Conservation (phyloP, 2,329 filamentous ascomycete species). For the Sclerotinia spermophila region DNA sequence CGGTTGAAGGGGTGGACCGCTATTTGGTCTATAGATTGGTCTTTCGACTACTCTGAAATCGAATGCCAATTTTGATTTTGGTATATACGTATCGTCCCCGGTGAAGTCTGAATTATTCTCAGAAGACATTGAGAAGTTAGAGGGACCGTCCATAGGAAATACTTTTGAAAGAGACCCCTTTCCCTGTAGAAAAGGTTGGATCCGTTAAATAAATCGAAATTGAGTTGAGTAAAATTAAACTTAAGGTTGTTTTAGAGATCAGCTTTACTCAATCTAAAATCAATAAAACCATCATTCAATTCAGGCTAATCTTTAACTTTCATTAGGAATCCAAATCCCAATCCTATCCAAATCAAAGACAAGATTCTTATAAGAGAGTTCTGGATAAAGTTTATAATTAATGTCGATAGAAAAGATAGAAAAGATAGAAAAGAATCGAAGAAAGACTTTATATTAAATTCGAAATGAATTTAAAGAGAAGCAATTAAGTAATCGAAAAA, state of each 20-base stretch:
- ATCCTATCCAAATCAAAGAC: fast-evolving
- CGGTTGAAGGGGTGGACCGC: slow-evolving; percentile 47
- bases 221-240: slow-evolving; percentile 1
- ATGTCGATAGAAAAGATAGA: too few species aligned
- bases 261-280: neutral
- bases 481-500: neutral
- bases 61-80: slow-evolving; percentile 22
- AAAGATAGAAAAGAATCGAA: too few species aligned
- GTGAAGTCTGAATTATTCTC: slow-evolving; percentile 2
- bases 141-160: neutral
- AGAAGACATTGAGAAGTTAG: neutral
- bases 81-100: neutral
- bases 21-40: slow-evolving; percentile 44
- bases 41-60: slow-evolving; percentile 34
- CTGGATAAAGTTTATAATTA: too few species aligned
- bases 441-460: neutral
- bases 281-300: neutral
- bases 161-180: neutral
- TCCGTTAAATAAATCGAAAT: neutral
- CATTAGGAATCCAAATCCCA: neutral
- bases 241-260: slow-evolving; percentile 8
- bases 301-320: neutral
- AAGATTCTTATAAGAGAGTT: neutral
- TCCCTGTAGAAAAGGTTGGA: neutral
- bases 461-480: neutral